Conservation (phyloP, 202 grass and related monocot species). For the Eragrostis tef region DNA sequence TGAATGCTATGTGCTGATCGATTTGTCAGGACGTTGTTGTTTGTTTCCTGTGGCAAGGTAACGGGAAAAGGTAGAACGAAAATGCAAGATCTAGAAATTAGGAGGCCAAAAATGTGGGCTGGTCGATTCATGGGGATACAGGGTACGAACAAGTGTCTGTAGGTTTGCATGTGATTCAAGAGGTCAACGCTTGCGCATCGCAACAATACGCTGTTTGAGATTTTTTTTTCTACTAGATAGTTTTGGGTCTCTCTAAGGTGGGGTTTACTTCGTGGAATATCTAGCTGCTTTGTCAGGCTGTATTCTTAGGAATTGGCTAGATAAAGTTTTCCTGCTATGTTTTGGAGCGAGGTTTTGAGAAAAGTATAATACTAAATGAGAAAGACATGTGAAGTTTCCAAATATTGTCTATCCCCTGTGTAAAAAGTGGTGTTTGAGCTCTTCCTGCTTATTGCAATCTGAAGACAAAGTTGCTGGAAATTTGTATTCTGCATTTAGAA, state of each 20-base stretch:
- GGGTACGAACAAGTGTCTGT: neutral
- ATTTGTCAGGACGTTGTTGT: neutral
- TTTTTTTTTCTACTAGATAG: neutral
- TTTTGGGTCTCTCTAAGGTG: neutral
- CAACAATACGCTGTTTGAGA: neutral
- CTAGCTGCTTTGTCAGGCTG: neutral
- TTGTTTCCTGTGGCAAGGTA: neutral
- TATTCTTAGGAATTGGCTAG: neutral
- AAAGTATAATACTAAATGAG: neutral
- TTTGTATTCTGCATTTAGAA: neutral
- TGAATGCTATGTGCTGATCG: neutral
- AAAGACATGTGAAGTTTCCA: neutral
- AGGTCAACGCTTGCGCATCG: neutral
- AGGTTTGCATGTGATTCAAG: neutral
- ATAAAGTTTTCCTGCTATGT: neutral
- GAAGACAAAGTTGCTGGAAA: neutral
- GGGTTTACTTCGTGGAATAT: neutral
- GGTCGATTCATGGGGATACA: neutral
- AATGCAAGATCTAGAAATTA: neutral
- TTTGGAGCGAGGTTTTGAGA: neutral
- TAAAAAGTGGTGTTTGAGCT: slow-evolving; percentile 1
- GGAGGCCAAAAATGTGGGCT: neutral
- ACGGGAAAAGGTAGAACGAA: neutral
- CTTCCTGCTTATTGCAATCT: too few relatives aligned
- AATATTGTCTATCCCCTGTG: neutral